Conservation (phyloP, 2,329 filamentous ascomycete genomes). For the Colletotrichum horii region DNA sequence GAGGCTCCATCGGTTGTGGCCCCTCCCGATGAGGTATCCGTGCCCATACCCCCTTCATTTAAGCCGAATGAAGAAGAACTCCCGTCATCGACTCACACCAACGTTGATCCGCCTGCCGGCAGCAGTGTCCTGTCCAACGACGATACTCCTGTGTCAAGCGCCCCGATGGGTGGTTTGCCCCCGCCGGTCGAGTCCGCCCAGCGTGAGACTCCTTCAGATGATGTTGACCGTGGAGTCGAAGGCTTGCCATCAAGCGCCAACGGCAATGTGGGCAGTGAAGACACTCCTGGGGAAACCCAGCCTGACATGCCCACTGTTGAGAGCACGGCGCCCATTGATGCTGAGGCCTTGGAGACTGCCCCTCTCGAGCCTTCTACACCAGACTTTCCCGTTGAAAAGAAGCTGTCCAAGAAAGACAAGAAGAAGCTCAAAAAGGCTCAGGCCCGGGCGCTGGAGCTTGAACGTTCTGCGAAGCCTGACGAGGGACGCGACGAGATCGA, state of each 20-base stretch:
- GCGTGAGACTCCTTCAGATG: neutral
- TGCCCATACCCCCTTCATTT: neutral
- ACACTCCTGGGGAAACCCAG: neutral
- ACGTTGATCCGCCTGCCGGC: neutral
- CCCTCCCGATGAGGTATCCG: neutral
- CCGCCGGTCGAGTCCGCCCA: neutral
- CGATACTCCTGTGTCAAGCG: neutral
- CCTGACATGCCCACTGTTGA: neutral
- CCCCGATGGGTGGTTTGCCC: neutral
- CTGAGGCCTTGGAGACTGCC: neutral
- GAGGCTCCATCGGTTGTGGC: neutral
- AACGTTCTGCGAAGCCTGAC: neutral
- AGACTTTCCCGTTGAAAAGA: neutral
- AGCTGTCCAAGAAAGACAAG: slow-evolving; percentile 28
- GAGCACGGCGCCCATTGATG: neutral
- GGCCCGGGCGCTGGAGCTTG: slow-evolving; percentile 14
- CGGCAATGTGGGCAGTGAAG: neutral
- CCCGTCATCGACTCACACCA: neutral
- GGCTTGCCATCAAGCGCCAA: neutral
- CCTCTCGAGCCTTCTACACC: neutral
- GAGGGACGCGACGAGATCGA: neutral
- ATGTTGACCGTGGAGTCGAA: neutral
- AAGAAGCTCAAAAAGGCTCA: slow-evolving; percentile 30
- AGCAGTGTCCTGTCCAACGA: neutral
- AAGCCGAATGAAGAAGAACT: neutral